Conservation (phyloP, 164 flowering plant genomes). For the Santalum album region DNA sequence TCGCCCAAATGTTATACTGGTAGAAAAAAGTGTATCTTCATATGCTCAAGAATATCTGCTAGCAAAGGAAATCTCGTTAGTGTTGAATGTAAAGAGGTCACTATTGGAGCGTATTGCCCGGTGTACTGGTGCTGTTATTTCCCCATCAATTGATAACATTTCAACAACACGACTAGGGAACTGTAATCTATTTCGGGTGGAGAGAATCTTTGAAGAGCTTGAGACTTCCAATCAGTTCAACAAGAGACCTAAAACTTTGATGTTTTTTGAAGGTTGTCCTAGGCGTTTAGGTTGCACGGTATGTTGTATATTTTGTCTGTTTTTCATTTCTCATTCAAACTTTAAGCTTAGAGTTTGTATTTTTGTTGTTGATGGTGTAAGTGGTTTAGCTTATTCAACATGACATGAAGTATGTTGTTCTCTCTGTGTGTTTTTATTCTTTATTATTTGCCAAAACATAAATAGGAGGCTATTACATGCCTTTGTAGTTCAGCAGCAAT, state of each 20-base stretch:
- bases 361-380: too few species aligned
- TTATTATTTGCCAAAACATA: too few species aligned
- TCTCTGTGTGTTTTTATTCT: too few species aligned
- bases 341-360: too few species aligned
- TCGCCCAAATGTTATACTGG: constrained; percentile 87
- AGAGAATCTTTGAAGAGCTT: constrained; percentile 61
- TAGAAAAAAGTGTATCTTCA: constrained; percentile 92
- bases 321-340: too few species aligned
- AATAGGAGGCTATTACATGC: too few species aligned
- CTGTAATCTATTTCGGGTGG: constrained; percentile 78
- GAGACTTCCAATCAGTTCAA: constrained; percentile 37
- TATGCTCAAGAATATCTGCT: constrained; percentile 85
- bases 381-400: too few species aligned
- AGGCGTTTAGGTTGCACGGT: constrained; percentile 99
- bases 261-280: constrained; percentile 97
- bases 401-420: too few species aligned
- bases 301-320: too few species aligned
- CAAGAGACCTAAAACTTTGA: constrained; percentile 74
- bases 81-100: constrained; percentile 79
- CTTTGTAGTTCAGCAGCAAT: too few species aligned
- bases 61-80: constrained; percentile 89
- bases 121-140: constrained; percentile 79
- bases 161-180: constrained; percentile 65
- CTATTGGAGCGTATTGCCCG: constrained; percentile 83
- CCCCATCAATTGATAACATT: constrained; percentile 66